phyloP scores from a whole-genome alignment of 2,329 filamentous ascomycete species.

The Aspergillus neotritici region DNA sequence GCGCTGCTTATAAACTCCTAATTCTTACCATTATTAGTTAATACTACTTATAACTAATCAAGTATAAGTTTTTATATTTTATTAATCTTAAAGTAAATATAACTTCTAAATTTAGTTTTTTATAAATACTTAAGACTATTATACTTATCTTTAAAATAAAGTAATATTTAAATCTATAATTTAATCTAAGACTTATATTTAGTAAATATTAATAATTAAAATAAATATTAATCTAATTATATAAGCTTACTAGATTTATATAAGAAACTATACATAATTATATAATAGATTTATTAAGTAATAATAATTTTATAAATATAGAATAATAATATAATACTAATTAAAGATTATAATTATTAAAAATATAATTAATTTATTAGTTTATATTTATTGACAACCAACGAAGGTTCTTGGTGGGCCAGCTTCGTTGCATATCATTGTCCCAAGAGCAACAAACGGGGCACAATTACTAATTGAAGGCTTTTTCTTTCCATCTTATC shows the following conservation, averaged over 20 bases:
- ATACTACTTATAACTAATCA: too few species aligned
- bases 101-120: too few species aligned
- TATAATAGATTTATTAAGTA: slow-evolving; percentile 7
- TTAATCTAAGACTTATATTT: slow-evolving; percentile 9
- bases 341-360: slow-evolving; percentile 2
- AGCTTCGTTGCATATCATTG: background rate
- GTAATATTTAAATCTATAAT: slow-evolving; percentile 6
- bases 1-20: too few species aligned
- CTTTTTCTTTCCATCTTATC: too few species aligned
- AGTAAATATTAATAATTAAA: slow-evolving; percentile 5
- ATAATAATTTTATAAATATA: slow-evolving; percentile 15
- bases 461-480: too few species aligned
- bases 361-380: background rate
- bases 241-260: background rate
- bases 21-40: too few species aligned
- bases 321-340: background rate
- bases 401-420: background rate
- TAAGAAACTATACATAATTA: slow-evolving; percentile 3
- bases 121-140: background rate
- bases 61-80: slow-evolving; percentile 1
- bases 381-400: background rate
- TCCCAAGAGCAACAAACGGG: slow-evolving; percentile 1
- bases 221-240: slow-evolving; percentile 6
- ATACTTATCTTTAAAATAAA: slow-evolving; percentile 1
- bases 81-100: too few species aligned